Conservation (phyloP, 192 early-diverging fungal genomes). For the Backusella liffmaniae region DNA sequence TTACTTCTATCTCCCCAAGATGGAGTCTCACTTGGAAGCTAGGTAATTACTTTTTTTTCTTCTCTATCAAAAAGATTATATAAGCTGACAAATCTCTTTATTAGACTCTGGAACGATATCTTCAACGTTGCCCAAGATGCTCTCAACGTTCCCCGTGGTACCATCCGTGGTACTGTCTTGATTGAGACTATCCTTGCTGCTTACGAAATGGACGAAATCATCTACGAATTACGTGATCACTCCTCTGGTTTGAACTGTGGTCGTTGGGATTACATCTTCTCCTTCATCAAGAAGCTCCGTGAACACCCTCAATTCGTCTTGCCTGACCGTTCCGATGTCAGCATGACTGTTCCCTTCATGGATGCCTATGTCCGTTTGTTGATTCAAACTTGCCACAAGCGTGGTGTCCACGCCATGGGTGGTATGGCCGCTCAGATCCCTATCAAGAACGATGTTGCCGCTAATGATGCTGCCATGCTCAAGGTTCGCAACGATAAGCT, state of each 20-base stretch:
- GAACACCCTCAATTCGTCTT: conserved; percentile 83
- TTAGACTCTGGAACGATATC: conserved; percentile 97
- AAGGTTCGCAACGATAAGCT: conserved; percentile 96
- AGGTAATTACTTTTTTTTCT: conserved; percentile 13
- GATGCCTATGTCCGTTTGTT: conserved; percentile 95
- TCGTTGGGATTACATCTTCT: conserved; percentile 99
- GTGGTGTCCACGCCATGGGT: conserved; percentile 99
- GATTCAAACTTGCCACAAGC: conserved; percentile 98
- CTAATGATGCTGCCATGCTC: conserved; percentile 88
- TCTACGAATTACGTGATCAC: conserved; percentile 98
- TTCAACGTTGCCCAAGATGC: conserved; percentile 96
- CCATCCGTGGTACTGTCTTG: conserved; percentile 94
- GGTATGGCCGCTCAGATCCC: conserved; percentile 99
- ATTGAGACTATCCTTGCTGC: conserved; percentile 97
- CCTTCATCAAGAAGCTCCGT: conserved; percentile 96
- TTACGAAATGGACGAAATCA: conserved; percentile 99
- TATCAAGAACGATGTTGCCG: conserved; percentile 89
- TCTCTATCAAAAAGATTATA: neutral
- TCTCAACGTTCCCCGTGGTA: conserved; percentile 86
- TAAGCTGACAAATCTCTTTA: conserved; percentile 25
- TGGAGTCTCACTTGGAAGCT: conserved; percentile 97
- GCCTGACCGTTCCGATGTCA: conserved; percentile 88
- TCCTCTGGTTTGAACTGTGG: conserved; percentile 99
- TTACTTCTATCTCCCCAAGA: conserved; percentile 99
- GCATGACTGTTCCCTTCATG: conserved; percentile 98